Conservation (phyloP, 192 early-diverging fungal species). For the Coemansia sp. region DNA sequence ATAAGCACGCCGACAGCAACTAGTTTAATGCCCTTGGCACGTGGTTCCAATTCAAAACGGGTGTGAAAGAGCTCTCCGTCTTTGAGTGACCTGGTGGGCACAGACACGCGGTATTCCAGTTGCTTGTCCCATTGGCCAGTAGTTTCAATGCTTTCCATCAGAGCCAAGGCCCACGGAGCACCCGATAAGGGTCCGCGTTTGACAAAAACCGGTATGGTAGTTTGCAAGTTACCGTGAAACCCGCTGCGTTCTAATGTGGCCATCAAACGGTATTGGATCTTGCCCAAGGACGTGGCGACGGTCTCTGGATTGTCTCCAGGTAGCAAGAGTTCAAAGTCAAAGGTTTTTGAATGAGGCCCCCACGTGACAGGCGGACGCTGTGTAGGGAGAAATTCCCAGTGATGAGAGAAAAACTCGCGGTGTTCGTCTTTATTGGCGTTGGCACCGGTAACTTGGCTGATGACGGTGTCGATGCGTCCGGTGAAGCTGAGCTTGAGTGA, state of each 20-base stretch:
- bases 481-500: constrained; percentile 48
- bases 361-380: constrained; percentile 33
- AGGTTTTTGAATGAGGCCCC: constrained; percentile 29
- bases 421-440: constrained; percentile 37
- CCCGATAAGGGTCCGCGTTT: constrained; percentile 50
- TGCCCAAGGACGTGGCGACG: constrained; percentile 46
- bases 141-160: constrained; percentile 52
- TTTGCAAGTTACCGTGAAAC: constrained; percentile 51
- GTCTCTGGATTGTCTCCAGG: constrained; percentile 60
- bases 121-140: constrained; percentile 48
- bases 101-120: constrained; percentile 54
- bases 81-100: constrained; percentile 53
- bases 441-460: constrained; percentile 36
- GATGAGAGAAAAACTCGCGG: constrained; percentile 48
- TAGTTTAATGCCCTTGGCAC: constrained; percentile 38
- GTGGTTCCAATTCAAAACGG: constrained; percentile 44
- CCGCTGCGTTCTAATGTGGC: constrained; percentile 53
- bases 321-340: constrained; percentile 55
- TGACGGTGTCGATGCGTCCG: constrained; percentile 50
- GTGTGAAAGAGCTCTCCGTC: constrained; percentile 54
- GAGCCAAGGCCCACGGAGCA: constrained; percentile 47
- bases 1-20: constrained; percentile 46
- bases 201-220: constrained; percentile 29
- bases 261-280: constrained; percentile 49
- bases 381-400: constrained; percentile 51